Base-by-base conservation (phyloP, 441 rosid species). In the Mallotus japonicus region DNA sequence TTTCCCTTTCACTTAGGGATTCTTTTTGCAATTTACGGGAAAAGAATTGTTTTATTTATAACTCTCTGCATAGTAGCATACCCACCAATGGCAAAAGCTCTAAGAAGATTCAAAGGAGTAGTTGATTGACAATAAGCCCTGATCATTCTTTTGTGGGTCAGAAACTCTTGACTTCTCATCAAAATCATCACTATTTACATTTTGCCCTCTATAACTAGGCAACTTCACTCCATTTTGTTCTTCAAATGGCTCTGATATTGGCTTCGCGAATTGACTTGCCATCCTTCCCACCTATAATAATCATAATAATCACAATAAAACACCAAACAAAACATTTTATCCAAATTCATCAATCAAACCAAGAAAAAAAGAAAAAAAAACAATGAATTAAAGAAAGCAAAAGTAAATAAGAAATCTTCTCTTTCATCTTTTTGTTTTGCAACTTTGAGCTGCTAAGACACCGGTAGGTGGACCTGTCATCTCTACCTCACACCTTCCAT, bases 191-290 rank as follows among this genome's bases (percentile, higher is more conserved):
- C 97, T 97, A 17, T 94, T 94, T 2, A 94, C 73, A 70, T 92
- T 94, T 59, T 94, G 97, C n/a, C 99, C 99, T 85, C 93, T 86
- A 80, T 94, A 94, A 79, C 97, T 94, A 1, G 97, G 97, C 62
- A 94, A 77, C 86, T 90, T 92, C 80, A 90, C 90, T 1, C 99
- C 99, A 64, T 87, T 49, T 74, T 84, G 92, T 85, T 88, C 97
- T 87, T 94, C 97, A 19, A 87, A 85, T 0, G 88, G 64, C 0
- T 89, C 95, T 15, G 99, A 94, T 75, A 97, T 88, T 1, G 99
- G 99, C 87, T 92, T 94, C 2, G 97, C 97, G 78, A 94, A 92
- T 76, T 94, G 97, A 49, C 99, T 97, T 0, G 97, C 99, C 99
- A 94, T 92, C 77, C 97, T 87, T 28, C 97, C 97, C 68, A 94